A percentile compares a stretch with the other conserved stretches of the same genome.
Evolutionary conservation across 2,329 filamentous ascomycete species (phyloP).

Genomic region (Colletotrichum sp.): DNA sequence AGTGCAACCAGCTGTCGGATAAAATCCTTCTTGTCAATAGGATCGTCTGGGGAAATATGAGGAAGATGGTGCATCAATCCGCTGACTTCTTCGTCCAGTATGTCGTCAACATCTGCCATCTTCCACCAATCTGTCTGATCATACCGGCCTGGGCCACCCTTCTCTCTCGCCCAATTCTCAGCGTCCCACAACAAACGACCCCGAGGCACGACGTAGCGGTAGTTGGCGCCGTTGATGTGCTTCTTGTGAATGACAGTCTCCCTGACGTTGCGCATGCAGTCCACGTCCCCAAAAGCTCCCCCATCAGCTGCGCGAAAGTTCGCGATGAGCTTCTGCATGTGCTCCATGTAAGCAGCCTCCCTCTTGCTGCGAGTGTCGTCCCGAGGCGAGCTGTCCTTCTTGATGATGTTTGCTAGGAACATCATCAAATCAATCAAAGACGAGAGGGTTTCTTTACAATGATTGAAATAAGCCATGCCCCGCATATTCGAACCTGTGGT

Average conservation of each 20-base stretch:
- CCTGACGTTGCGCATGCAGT: not conserved
- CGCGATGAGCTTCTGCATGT: constrained; percentile 10
- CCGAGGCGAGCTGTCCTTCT: not conserved
- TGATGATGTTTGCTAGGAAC: constrained; percentile 9
- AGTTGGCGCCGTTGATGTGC: not conserved
- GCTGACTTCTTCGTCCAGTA: not conserved
- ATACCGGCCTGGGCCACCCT: not conserved
- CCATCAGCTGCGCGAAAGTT: not conserved
- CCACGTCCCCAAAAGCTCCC: not conserved
- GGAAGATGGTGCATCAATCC: not conserved
- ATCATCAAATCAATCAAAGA: constrained; percentile 25
- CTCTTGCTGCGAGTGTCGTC: not conserved
- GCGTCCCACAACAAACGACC: not conserved
- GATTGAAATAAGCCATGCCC: not conserved
- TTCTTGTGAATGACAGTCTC: not conserved
- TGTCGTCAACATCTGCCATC: not conserved
- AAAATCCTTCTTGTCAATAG: not conserved
- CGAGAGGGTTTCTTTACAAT: constrained; percentile 12
- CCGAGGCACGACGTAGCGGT: not conserved
- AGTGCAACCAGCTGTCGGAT: not conserved
- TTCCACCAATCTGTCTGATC: constrained; percentile 2
- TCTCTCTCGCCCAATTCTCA: not conserved
- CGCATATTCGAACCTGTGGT: not conserved
- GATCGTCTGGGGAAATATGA: not conserved
- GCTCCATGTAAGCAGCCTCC: constrained; percentile 1